A percentile compares a stretch with the other conserved stretches of the same genome.
phyloP scores from a whole-genome alignment of 306 rosid species.

The Castanopsis chinensis region DNA sequence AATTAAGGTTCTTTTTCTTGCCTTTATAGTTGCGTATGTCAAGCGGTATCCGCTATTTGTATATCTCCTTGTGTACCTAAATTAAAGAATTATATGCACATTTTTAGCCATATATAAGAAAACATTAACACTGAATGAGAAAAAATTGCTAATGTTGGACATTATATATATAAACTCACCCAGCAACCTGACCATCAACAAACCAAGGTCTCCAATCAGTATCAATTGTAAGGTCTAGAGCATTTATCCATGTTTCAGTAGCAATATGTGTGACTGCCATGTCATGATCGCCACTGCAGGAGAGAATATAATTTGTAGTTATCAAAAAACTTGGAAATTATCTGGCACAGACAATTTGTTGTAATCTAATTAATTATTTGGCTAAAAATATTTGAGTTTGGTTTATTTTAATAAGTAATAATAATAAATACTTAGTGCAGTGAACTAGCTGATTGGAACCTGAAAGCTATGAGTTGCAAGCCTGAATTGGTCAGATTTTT shows the following conservation, averaged over 20 bases:
- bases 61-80: slow-evolving; percentile 20
- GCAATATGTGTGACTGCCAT: slow-evolving; percentile 8
- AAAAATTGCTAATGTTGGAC: background rate
- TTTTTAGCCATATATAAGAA: background rate
- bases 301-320: background rate
- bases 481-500: slow-evolving; percentile 16
- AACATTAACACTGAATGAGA: background rate
- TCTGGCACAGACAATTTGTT: background rate
- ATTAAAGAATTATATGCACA: background rate
- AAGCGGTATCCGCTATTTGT: slow-evolving; percentile 18
- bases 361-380: too few species aligned
- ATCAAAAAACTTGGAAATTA: background rate
- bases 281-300: slow-evolving; percentile 23
- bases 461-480: slow-evolving; percentile 20
- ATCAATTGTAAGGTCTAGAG: background rate
- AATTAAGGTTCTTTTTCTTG: background rate
- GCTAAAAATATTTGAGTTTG: too few species aligned
- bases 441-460: background rate
- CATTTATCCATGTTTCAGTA: slow-evolving; percentile 13
- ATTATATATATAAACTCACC: slow-evolving; percentile 3
- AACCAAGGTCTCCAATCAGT: slow-evolving; percentile 22
- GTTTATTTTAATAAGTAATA: too few species aligned
- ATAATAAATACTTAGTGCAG: too few species aligned
- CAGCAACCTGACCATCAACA: slow-evolving; percentile 10
- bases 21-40: slow-evolving; percentile 27